Evolutionary conservation across 306 rosid species (phyloP).

Genomic region (Dalbergia cochinchinensis): DNA sequence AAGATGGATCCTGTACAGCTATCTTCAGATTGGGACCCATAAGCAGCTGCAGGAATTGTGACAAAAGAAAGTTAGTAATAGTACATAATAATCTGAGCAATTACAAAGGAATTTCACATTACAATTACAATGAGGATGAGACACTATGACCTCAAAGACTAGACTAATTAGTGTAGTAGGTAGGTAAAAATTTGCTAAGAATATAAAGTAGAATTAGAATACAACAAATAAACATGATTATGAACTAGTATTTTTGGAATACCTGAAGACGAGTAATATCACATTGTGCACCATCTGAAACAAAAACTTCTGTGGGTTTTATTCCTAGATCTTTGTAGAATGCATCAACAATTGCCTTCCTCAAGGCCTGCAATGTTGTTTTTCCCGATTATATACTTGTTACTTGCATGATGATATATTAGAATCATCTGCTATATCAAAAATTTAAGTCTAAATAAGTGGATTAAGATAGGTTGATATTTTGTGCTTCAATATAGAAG

Average conservation of each 20-base stretch:
- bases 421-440: constrained; percentile 22
- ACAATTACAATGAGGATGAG: neutral
- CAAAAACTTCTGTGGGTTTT: constrained; percentile 67
- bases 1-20: constrained; percentile 80
- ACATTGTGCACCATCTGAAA: constrained; percentile 84
- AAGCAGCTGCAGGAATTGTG: constrained; percentile 57
- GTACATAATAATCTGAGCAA: neutral
- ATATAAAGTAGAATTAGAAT: constrained; percentile 18
- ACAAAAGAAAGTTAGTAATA: constrained; percentile 38
- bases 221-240: constrained; percentile 11
- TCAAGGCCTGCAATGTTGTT: constrained; percentile 53
- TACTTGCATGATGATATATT: neutral
- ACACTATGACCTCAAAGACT: neutral
- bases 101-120: neutral
- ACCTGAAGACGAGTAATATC: constrained; percentile 89
- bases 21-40: constrained; percentile 68
- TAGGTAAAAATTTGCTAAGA: neutral
- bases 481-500: constrained; percentile 21
- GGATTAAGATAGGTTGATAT: constrained; percentile 1
- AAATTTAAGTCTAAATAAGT: constrained; percentile 27
- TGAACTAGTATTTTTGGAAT: constrained; percentile 34
- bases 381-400: constrained; percentile 26
- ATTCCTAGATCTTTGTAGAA: constrained; percentile 61
- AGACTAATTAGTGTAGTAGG: neutral
- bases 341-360: constrained; percentile 65